Evolutionary conservation across 768 basidiomycete genomes (phyloP), one percentile per base, ranked within the genome.

Genomic region (Lactarius sanguifluus): DNA sequence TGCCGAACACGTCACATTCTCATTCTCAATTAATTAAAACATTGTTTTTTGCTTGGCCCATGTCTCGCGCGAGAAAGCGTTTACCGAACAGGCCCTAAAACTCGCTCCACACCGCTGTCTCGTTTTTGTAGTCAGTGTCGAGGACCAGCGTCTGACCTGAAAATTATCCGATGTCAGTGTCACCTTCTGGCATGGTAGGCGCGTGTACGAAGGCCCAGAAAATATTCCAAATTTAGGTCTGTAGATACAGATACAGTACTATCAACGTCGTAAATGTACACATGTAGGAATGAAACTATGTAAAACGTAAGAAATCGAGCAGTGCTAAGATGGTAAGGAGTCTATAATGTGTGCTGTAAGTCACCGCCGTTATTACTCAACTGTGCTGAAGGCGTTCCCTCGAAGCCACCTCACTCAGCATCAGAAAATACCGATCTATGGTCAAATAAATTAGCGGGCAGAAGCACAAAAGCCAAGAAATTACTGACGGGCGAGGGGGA

Each of bases 401-500:
- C 12, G 61, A 55, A 2, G 73, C 64, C 57, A 71, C 65, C 38
- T 84, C 83, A 67, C 82, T 79, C 38, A 89, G 72, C 82, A 87
- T 83, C 76, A 80, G 82, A 5, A 81, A 80, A 71, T 84, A 86
- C 32, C 85, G 82, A 61, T 83, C 77, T 78, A 43, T 7, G 41
- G 38, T 45, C 34, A 30, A 28, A 18, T 16, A 56, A 7, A 28
- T 59, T 36, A 59, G 43, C 18, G 23, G 16, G 6, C 18, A 45
- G 41, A 40, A 56, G 32, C 45, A 32, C 28, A 18, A 3, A 25
- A 23, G 34, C 25, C 60, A 58, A 32, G 45, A 65, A 18, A 36
- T 25, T 13, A 76, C 80, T 69, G 66, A 81, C 81, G 81, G 4
- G 89, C 86, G 62, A 91, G 77, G 30, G 89, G 89, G 50, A 90